These are phyloP conservation scores for Didymella keratinophila DNA, from an alignment of 2,329 filamentous ascomycete species.

Conservation along the genomic window DNA sequence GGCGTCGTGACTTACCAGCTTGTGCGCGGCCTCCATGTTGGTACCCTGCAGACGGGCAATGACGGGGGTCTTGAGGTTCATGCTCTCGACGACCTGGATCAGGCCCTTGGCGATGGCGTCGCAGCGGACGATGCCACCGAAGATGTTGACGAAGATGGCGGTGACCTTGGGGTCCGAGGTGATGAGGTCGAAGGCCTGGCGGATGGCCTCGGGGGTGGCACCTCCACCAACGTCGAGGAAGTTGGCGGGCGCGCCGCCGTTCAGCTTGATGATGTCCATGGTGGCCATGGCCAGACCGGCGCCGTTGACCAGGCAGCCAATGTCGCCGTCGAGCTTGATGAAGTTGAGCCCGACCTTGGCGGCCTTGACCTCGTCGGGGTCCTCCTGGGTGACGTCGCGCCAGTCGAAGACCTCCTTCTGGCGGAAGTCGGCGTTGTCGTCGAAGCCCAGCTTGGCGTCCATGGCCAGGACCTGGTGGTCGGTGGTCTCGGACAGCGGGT, in stretches of 20 bases:
- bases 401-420: constrained; percentile 95
- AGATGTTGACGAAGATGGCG: constrained; percentile 99
- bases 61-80: constrained; percentile 96
- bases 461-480: constrained; percentile 99
- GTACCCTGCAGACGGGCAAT: constrained; percentile 97
- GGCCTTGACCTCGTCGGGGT: constrained; percentile 96
- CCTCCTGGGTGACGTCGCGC: constrained; percentile 95
- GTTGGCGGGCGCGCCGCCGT: constrained; percentile 94
- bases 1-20: constrained; percentile 63
- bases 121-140: constrained; percentile 97
- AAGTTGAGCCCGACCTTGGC: constrained; percentile 96
- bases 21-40: constrained; percentile 94
- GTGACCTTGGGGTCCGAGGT: constrained; percentile 98
- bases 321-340: constrained; percentile 99
- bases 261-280: constrained; percentile 99
- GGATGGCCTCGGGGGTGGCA: constrained; percentile 95
- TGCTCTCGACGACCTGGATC: constrained; percentile 90
- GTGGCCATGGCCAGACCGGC: constrained; percentile 99
- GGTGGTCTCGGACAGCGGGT: constrained; percentile 96
- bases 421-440: constrained; percentile 98
- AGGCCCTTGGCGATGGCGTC: constrained; percentile 96
- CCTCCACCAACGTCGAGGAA: constrained; percentile 99
- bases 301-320: constrained; percentile 98
- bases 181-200: constrained; percentile 97
- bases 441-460: constrained; percentile 98